Evolutionary conservation across 257 asterid species (phyloP), one percentile per base, ranked within the genome.

Genomic region (Prunella vulgaris): DNA sequence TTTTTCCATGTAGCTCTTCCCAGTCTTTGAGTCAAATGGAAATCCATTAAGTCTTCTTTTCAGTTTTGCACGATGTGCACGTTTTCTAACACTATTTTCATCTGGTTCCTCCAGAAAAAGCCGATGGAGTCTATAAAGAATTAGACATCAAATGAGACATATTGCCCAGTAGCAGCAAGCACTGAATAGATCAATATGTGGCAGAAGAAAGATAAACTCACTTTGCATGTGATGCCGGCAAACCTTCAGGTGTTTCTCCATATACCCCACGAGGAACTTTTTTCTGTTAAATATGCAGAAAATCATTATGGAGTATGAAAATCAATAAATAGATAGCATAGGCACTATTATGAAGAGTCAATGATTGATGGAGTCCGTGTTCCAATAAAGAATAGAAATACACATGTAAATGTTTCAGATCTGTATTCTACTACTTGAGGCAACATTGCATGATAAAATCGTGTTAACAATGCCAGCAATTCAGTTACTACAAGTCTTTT

Each of bases 1-100:
- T 76, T 84, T 86, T 70, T 88, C 87, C 96, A 93, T 93, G 85
- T 93, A 93, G 84, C 96, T 87, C 79, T 81, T 80, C 68, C 95
- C 95, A 68, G 86, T 70, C 80, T 78, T 87, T 18, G 74, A 69
- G 83, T 86, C 82, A 62, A 93, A 86, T 17, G 95, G 96, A 72
- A 88, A 90, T 71, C 93, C 93, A 82, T 82, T 87, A 69, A 85
- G 83, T 85, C 88, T 86, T 85, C 93, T 90, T 71, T 86, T 93
- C 76, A 93, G 77, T 81, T 83, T 90, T 68, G 81, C 90, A 54
- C 84, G 90, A 53, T 83, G 79, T 52, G 84, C 72, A 74, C 89
- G 85, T 67, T 76, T 85, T 60, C 65, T 77, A 68, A 68, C 82
- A 58, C 85, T 85, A 78, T 76, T 88, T 78, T 82, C 92, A 78